Percentiles rank a stretch among this genome's conserved stretches.
These are phyloP conservation scores for Gigaspora rosea DNA, from an alignment of 192 early-diverging fungal genomes.

Conservation along the genomic window DNA sequence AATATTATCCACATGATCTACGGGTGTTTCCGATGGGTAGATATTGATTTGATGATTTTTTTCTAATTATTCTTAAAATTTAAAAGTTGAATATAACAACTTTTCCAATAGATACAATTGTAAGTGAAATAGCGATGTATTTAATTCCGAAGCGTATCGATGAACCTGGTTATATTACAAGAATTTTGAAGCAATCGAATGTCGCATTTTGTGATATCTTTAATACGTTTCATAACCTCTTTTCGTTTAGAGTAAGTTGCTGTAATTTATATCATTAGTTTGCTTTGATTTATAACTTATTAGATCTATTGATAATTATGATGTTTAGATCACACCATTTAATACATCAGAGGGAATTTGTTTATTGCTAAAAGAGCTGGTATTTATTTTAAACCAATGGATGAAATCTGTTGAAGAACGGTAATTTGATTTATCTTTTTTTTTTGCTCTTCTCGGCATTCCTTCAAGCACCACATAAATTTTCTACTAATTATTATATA, in stretches of 20 bases:
- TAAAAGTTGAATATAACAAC: neutral
- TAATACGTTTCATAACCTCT: neutral
- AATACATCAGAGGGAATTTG: neutral
- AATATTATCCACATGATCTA: neutral
- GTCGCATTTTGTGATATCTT: neutral
- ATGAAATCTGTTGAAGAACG: neutral
- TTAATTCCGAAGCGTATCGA: neutral
- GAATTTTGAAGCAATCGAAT: slow-evolving; percentile 7
- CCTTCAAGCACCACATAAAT: neutral
- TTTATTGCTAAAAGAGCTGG: neutral
- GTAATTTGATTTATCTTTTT: neutral
- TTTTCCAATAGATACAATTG: neutral
- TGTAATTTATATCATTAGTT: neutral
- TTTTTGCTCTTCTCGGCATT: neutral
- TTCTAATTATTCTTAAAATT: neutral
- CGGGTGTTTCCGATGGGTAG: neutral
- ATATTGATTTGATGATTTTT: neutral
- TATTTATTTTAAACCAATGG: neutral
- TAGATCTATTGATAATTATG: neutral
- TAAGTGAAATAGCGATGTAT: neutral
- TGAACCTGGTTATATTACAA: slow-evolving; percentile 1
- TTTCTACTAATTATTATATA: neutral
- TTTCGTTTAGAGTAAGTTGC: neutral
- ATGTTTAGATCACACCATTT: neutral
- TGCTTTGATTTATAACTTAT: neutral